Evolutionary conservation across 2,329 filamentous ascomycete genomes (phyloP), one percentile per base, ranked within the genome.

Genomic region (Nothomitra cinnamomea): DNA sequence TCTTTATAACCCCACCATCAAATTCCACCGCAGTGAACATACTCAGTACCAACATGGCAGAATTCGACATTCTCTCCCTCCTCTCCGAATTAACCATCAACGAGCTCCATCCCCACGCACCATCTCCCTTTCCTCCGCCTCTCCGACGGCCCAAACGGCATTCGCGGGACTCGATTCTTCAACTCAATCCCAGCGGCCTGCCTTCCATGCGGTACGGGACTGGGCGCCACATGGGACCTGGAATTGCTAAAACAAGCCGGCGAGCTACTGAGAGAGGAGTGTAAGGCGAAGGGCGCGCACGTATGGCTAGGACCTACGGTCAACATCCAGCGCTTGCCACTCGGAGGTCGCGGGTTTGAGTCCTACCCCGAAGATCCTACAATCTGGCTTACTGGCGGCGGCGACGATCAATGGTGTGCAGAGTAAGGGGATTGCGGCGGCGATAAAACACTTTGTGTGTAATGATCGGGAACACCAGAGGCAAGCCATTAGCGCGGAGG

Each of bases 271-370:
- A 85, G 80, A 12, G 72, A 80, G 12, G 85, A 92, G 66, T 73
- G 76, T 22, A 83, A 79, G 60, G 83, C 84, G 17, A 82, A 85
- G 61, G 84, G 83, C 4, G 82, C 83, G 25, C 76, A 87, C 56
- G 76, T 89, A 35, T 71, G 89, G 3, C 73, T 90, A 7, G 85
- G 82, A 0, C 85, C 85, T 1, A 89, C 85, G 1, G 80, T 88
- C 35, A 88, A 86, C 68, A 82, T 87, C 72, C 86, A 92, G 61
- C 78, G 87, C 13, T 84, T 85, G 51, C 87, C 87, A 0, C 73
- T 92, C 0, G 86, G 86, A n/a, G 87, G 87, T 17, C 76, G 87
- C 56, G 88, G 88, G 58, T 94, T 92, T 59, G 87, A 94, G 66
- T 88, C 85, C 0, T 92, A 87, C 28, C 4, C 5, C 10, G 28